Evolutionary conservation across 2,329 filamentous ascomycete genomes (phyloP).

Genomic region (Cladosporium sp.): DNA sequence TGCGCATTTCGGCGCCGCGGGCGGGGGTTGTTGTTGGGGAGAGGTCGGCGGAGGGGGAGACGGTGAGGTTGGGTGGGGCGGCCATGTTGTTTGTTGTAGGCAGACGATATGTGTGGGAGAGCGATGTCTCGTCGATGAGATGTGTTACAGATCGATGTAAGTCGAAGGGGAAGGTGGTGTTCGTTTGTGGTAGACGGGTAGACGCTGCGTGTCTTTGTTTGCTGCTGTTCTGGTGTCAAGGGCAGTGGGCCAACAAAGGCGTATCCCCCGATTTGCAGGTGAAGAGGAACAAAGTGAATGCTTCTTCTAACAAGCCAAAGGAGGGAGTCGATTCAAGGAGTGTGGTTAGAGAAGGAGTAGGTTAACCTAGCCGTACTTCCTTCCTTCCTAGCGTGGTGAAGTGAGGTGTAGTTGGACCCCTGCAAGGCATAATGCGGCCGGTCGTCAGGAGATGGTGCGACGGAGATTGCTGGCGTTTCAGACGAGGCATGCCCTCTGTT

Average conservation of each 20-base stretch:
- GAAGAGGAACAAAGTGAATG: neutral
- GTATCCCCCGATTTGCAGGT: neutral
- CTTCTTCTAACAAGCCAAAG: neutral
- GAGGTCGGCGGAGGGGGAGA: constrained; percentile 49
- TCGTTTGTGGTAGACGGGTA: neutral
- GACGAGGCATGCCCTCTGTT: neutral
- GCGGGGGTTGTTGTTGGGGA: constrained; percentile 72
- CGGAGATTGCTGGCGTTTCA: constrained; percentile 6
- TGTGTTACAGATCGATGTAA: neutral
- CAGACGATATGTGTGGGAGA: neutral
- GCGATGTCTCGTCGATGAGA: too few species aligned
- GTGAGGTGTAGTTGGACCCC: neutral
- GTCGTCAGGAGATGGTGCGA: neutral
- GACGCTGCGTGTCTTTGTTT: constrained; percentile 1
- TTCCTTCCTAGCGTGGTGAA: neutral
- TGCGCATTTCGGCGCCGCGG: constrained; percentile 72
- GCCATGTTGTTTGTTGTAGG: constrained; percentile 10
- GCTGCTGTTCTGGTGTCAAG: neutral
- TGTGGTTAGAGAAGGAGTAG: neutral
- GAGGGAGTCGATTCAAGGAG: neutral
- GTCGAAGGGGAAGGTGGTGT: neutral
- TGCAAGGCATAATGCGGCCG: neutral
- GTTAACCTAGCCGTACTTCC: neutral
- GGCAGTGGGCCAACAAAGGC: constrained; percentile 10
- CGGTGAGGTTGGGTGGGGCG: constrained; percentile 8